Base-by-base conservation (phyloP, 352 stramenopile genomes). In the Globisporangium camurandrum region DNA sequence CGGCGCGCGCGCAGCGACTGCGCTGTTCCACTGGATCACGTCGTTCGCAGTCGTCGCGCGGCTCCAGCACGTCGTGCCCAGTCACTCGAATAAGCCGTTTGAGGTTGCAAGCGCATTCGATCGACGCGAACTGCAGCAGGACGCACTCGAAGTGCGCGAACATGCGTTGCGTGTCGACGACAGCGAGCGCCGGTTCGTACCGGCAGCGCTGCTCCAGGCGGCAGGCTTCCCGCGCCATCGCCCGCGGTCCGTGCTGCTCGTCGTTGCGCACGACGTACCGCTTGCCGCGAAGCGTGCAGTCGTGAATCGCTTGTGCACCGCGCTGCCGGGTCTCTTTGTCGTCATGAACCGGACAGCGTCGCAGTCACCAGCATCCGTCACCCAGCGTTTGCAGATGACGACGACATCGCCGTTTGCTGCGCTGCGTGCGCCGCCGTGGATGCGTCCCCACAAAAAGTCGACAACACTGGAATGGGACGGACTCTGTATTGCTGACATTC, bases 261-360 rank as follows among this genome's bases (percentile, higher is more conserved):
- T 93, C 7, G 49, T 93, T 4, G 67, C 71, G 0, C 65, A 69
- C n/a, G 84, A 93, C 39, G 51, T 93, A 3, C 84, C 84, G 10
- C n/a, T 24, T 11, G 46, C 58, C 3, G 61, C 80, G 9, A 69
- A 64, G 31, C 9, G 27, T 7, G 3, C 34, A 1, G 65, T 95
- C 23, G 33, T 88, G 5, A 46, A 67, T 0, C 60, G 71, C 3
- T 33, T 92, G 0, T 56, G 76, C 19, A 28, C 26, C 0, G 44
- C 63, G 30, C 71, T 95, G 12, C 84, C 82, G 4, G 84, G 84
- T 2, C 57, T 85, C 7, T 95, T 95, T 41, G 50, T 89, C 30
- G 57, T 71, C 19, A 62, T 95, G 30, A 84, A 84, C 26, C 76
- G 64, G 19, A 54, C 58, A 40, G 47, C 41, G 55, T 57, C 22